Base-by-base conservation (phyloP, 768 basidiomycete genomes). In the Pluteus cervinus region DNA sequence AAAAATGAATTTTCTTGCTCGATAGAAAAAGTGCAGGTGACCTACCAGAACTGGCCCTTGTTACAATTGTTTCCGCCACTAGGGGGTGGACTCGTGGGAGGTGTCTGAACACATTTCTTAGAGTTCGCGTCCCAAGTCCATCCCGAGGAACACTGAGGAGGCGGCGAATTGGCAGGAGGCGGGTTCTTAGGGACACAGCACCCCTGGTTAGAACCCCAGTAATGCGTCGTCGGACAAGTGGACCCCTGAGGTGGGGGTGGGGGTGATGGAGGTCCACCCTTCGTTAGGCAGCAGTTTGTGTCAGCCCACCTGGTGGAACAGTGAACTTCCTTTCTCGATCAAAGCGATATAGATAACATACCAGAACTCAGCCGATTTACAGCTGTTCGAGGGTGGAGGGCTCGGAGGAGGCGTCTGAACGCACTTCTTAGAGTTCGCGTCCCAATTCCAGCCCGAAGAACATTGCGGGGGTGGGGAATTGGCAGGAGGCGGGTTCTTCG, bases 171-270 rank as follows among this genome's bases (percentile, higher is more conserved):
- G 5, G 54, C 41, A 21, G 60, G 53, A 24, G 59, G 55, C 11
- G 69, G 70, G 43, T 66, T 49, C 32, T 55, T 55, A 37, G 79
- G 78, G 17, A 70, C 64, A 51, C 77, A 80, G 60, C 75, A 79
- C 15, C 62, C 57, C 47, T 71, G 61, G 16, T 54, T 56, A 4
- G 44, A 36, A 42, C 60, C 54, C 76, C 76, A 79, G 50, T 72
- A 75, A 57, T 72, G 69, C 26, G 51, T 58, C 34, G 54, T 57
- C 44, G 45, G n/a, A 41, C 45, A 29, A 25, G n/a, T 14, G 43
- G 39, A 12, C 32, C 29, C 15, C 41, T 23, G 15, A 39, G 30
- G 5, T 45, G 24, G 42, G 48, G 50, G 35, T 48, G 29, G 23
- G 39, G 11, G n/a, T n/a, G n/a, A n/a, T n/a, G n/a, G n/a, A n/a